Conservation (phyloP, 2,329 filamentous ascomycete species). For the Penicillium capsulatum region DNA sequence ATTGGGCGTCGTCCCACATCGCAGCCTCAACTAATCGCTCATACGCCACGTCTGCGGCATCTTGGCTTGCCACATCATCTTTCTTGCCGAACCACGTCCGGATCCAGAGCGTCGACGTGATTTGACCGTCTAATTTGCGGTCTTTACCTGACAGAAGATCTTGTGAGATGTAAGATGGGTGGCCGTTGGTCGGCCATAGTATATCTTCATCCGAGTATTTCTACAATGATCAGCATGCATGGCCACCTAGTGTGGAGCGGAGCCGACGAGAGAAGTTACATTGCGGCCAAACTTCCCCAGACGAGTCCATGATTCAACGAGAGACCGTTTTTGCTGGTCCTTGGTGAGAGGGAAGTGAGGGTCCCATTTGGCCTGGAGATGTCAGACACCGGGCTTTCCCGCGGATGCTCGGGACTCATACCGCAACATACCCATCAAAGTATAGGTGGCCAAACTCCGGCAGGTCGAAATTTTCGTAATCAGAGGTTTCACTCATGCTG, state of each 20-base stretch:
- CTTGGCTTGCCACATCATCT: constrained; percentile 7
- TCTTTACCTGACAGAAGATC: constrained; percentile 11
- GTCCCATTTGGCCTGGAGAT: constrained; percentile 15
- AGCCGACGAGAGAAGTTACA: constrained; percentile 2
- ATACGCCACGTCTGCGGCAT: constrained; percentile 12
- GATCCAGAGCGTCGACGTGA: constrained; percentile 9
- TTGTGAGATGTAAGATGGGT: constrained; percentile 7
- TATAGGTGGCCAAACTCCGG: background rate
- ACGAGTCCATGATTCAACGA: constrained; percentile 15
- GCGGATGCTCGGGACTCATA: background rate
- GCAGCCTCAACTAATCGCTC: background rate
- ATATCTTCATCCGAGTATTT: background rate
- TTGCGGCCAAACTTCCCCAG: constrained; percentile 15
- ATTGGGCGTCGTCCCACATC: background rate
- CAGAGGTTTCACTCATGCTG: too few species aligned
- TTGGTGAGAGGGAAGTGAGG: constrained; percentile 10
- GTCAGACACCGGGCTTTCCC: background rate
- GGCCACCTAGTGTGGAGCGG: background rate
- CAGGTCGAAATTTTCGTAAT: too few species aligned
- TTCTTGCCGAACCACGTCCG: constrained; percentile 17
- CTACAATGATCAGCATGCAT: background rate
- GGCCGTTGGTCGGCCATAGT: background rate
- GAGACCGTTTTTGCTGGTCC: constrained; percentile 10
- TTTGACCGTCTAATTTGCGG: constrained; percentile 6
- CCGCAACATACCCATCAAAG: background rate